phyloP scores from a whole-genome alignment of 2,329 filamentous ascomycete species.

The Elsinoe necatrix region DNA sequence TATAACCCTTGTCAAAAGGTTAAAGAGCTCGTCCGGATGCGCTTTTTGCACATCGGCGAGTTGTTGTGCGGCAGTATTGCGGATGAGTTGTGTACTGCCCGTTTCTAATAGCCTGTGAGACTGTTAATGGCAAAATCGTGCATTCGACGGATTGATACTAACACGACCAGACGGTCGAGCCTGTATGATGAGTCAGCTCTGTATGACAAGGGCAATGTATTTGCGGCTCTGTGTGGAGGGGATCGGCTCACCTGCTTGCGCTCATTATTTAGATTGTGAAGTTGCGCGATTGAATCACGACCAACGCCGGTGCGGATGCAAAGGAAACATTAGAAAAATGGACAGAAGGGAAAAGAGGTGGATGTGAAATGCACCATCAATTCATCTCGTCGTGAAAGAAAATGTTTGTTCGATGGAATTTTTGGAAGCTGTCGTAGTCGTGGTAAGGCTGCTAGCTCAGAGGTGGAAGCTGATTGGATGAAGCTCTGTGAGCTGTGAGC shows the following conservation, averaged over 20 bases:
- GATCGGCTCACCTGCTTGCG: conserved; percentile 19
- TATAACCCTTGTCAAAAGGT: conserved; percentile 85
- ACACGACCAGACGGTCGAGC: conserved; percentile 34
- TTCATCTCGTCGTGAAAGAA: neutral
- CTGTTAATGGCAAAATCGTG: conserved; percentile 8
- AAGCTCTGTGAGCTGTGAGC: neutral
- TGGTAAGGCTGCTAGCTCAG: neutral
- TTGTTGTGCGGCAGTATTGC: conserved; percentile 94
- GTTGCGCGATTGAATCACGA: conserved; percentile 1
- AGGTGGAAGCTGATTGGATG: neutral
- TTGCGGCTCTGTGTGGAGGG: conserved; percentile 2
- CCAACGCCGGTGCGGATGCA: conserved; percentile 15
- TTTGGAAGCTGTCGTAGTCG: neutral
- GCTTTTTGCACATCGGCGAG: conserved; percentile 96
- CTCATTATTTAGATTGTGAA: conserved; percentile 17
- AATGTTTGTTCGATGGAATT: neutral
- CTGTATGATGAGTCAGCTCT: conserved; percentile 23
- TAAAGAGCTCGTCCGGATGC: conserved; percentile 95
- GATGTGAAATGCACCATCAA: neutral
- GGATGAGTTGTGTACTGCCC: conserved; percentile 88
- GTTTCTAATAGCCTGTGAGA: conserved; percentile 77
- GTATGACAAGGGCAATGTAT: conserved; percentile 13
- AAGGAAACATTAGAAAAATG: neutral
- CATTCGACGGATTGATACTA: conserved; percentile 13
- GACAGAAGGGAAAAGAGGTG: neutral